Evolutionary conservation across 805 yeast species (phyloP).

Genomic region (Ogataea dorogensis): DNA sequence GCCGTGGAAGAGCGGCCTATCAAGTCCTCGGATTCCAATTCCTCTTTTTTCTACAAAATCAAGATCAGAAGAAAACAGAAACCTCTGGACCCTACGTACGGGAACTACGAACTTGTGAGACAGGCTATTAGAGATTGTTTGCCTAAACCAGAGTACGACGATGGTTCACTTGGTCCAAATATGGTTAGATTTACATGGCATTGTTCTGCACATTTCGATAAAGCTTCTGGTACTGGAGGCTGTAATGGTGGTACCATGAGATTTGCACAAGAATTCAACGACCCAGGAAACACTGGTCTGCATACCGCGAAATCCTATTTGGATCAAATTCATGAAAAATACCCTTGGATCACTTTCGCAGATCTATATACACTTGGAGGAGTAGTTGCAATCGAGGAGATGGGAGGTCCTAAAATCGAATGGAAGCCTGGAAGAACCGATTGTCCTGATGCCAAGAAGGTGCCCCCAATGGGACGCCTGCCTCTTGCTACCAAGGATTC

Average conservation of each 20-base stretch:
- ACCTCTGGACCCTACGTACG: constrained; percentile 24
- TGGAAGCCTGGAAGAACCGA: constrained; percentile 87
- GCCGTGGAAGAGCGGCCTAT: constrained; percentile 8
- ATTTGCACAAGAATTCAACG: constrained; percentile 51
- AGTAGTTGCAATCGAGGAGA: constrained; percentile 71
- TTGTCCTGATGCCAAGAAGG: constrained; percentile 43
- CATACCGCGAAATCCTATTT: constrained; percentile 54
- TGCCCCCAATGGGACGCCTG: constrained; percentile 66
- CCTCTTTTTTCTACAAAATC: constrained; percentile 27
- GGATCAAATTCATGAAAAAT: constrained; percentile 53
- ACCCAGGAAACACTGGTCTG: constrained; percentile 64
- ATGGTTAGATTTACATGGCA: constrained; percentile 86
- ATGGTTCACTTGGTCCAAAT: constrained; percentile 73
- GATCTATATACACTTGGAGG: constrained; percentile 82
- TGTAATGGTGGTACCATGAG: constrained; percentile 72
- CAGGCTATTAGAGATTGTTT: constrained; percentile 37
- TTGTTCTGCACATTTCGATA: constrained; percentile 77
- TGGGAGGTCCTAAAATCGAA: constrained; percentile 72
- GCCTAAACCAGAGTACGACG: constrained; percentile 49
- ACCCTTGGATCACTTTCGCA: constrained; percentile 73
- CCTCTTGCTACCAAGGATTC: constrained; percentile 72
- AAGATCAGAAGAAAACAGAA: constrained; percentile 28
- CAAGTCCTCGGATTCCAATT: constrained; percentile 14
- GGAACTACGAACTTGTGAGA: constrained; percentile 35
- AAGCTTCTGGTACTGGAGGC: constrained; percentile 52